Percentiles rank a stretch among this genome's conserved stretches.
Evolutionary conservation across 805 yeast species (phyloP).

Genomic region (Brettanomyces nanus): DNA sequence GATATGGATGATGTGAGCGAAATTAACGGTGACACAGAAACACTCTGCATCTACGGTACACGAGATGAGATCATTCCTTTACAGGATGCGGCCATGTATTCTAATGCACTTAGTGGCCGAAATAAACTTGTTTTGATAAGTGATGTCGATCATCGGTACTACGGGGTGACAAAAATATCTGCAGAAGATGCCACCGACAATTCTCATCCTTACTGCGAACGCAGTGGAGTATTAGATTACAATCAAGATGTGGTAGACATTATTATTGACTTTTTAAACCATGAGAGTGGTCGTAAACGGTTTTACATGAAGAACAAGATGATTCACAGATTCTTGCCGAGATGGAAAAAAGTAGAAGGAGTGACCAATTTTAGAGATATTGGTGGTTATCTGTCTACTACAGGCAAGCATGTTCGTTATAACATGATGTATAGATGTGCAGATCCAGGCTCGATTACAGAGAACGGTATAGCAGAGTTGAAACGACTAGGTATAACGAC

Average conservation of each 20-base stretch:
- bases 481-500: conserved; percentile 38
- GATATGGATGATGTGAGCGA: conserved; percentile 32
- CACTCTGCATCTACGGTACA: conserved; percentile 64
- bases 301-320: conserved; percentile 32
- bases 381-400: conserved; percentile 56
- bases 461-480: conserved; percentile 36
- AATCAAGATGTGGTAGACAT: conserved; percentile 42
- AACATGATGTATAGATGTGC: conserved; percentile 60
- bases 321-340: conserved; percentile 31
- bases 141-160: conserved; percentile 77
- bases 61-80: conserved; percentile 59
- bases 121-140: conserved; percentile 51
- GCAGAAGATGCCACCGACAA: conserved; percentile 21
- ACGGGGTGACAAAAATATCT: conserved; percentile 37
- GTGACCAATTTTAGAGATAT: conserved; percentile 68
- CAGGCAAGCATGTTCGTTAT: conserved; percentile 39
- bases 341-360: conserved; percentile 63
- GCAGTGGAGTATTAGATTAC: conserved; percentile 41
- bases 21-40: conserved; percentile 32
- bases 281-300: conserved; percentile 38
- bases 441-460: conserved; percentile 43
- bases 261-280: conserved; percentile 39
- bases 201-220: conserved; percentile 25
- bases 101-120: conserved; percentile 49
- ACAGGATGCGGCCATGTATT: conserved; percentile 51